Evolutionary conservation across 1,284 basidiomycete species (phyloP), one percentile per base, ranked within the genome.

Genomic region (Ceratobasidium theobromae): DNA sequence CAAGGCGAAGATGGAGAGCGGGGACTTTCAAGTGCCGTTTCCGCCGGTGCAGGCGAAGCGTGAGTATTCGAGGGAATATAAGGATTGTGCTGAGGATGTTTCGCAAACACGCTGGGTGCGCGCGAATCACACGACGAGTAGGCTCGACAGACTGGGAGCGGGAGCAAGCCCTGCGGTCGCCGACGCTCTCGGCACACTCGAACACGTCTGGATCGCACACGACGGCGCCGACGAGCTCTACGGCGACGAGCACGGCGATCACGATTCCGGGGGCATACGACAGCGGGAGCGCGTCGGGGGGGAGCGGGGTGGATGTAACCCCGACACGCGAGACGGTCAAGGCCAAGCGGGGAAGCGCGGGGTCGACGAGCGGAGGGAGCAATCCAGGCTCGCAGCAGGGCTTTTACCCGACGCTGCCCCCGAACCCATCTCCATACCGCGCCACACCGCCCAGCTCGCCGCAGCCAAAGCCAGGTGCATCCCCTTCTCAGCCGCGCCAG

Each of bases 171-270:
- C 57, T 60, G 30, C 57, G 57, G 32, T 60, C 57, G 57, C 57
- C 57, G 30, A 60, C 57, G 41, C 57, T 60, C 45, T 60, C 57
- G 3, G 45, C 57, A 18, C 57, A 60, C 45, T 60, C 57, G 43
- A 60, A 60, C 57, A 60, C 57, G 5, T 60, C 57, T 28, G 43
- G 57, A 28, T 60, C 57, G 16, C 57, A 60, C 33, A 58, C 54
- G 3, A 58, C 54, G 25, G 57, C 57, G 8, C 57, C 57, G 12
- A 62, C 58, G 16, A 33, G 9, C 11, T 45, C 48, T 33, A 51
- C 58, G 46, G 52, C 58, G 4, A 18, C 14, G 18, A 51, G 18
- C n/a, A 62, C 58, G 23, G 48, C 46, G 5, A 23, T 62, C 35
- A 62, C 58, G 33, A 62, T 62, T 52, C 46, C 46, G 2, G 58